Base-by-base conservation (phyloP, 352 stramenopile genomes). In the Achlya hypogyna region DNA sequence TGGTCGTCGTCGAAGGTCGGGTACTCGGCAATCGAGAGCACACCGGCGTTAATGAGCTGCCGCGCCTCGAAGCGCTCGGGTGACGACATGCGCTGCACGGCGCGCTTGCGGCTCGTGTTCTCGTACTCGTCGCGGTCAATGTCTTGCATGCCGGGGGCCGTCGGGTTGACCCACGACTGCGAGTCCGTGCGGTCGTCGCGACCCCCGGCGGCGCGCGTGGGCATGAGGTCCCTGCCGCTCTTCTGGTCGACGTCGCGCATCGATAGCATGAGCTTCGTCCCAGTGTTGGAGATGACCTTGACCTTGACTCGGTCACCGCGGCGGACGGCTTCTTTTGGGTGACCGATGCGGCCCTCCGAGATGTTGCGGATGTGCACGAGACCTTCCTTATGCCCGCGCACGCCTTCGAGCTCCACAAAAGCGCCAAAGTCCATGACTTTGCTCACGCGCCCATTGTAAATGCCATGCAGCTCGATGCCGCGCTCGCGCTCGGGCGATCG, bases 241-340 rank as follows among this genome's bases (percentile, higher is more conserved):
- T 79, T 74, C 75, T 99, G 97, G 72, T 99, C 96, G 14, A 98
- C 95, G 77, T 99, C 97, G 60, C 97, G 96, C 72, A 99, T 96
- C 20, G 84, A 98, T 49, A 99, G 81, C 27, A 92, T 88, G n/a
- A 99, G 69, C 69, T 97, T 97, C 2, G 69, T 72, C 4, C 82
- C 84, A 1, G 84, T 82, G 51, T 97, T 88, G 4, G 89, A 98
- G 69, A 98, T 98, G 1, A 98, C 80, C 73, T 99, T 99, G 63
- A 99, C 93, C 74, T 97, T 98, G 5, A 99, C 94, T 23, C 73
- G 74, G 77, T 99, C 82, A 8, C 88, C 89, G 27, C 86, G 78
- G 12, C 84, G 81, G 53, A 98, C 87, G 27, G 89, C 81, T 54
- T 96, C 84, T 59, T 96, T 95, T 23, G 88, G 78, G 65, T 96